A percentile compares a stretch with the other conserved stretches of the same genome.
phyloP scores from a whole-genome alignment of 1,139 yeast genomes.

The Diutina siamensis region DNA sequence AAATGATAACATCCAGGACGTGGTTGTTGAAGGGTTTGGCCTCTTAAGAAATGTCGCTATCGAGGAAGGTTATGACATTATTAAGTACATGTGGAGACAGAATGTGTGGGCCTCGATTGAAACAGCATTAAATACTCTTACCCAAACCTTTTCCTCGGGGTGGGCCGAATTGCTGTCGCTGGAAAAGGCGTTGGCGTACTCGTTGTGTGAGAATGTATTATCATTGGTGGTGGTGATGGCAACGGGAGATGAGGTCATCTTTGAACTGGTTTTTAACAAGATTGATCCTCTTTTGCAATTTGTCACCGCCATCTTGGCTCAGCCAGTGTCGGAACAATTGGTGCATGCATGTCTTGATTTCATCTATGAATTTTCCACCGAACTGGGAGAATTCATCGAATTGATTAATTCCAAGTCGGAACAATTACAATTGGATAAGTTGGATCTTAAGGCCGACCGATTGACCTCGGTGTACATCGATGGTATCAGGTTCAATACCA shows the following conservation, averaged over 20 bases:
- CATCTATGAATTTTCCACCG: constrained; percentile 55
- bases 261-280: constrained; percentile 35
- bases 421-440: constrained; percentile 15
- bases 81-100: constrained; percentile 65
- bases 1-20: constrained; percentile 59
- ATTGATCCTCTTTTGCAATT: constrained; percentile 33
- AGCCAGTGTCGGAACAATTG: constrained; percentile 22
- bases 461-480: constrained; percentile 41
- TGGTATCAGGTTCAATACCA: constrained; percentile 51
- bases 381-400: constrained; percentile 46
- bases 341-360: constrained; percentile 48
- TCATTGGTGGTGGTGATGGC: constrained; percentile 61
- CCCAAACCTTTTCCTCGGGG: constrained; percentile 34
- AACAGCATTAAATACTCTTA: constrained; percentile 36
- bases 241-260: constrained; percentile 51
- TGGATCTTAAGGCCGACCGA: constrained; percentile 18
- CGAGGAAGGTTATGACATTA: constrained; percentile 84
- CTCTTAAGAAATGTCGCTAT: constrained; percentile 66
- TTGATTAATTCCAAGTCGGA: constrained; percentile 10
- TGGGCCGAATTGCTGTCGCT: constrained; percentile 13
- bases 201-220: constrained; percentile 62
- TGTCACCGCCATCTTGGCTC: constrained; percentile 29
- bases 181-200: constrained; percentile 17
- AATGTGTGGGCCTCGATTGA: constrained; percentile 58
- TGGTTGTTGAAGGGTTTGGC: constrained; percentile 72